Percentiles rank a stretch among this genome's conserved stretches.
Conservation (phyloP, 2,329 filamentous ascomycete genomes). For the Helotiales sp. region DNA sequence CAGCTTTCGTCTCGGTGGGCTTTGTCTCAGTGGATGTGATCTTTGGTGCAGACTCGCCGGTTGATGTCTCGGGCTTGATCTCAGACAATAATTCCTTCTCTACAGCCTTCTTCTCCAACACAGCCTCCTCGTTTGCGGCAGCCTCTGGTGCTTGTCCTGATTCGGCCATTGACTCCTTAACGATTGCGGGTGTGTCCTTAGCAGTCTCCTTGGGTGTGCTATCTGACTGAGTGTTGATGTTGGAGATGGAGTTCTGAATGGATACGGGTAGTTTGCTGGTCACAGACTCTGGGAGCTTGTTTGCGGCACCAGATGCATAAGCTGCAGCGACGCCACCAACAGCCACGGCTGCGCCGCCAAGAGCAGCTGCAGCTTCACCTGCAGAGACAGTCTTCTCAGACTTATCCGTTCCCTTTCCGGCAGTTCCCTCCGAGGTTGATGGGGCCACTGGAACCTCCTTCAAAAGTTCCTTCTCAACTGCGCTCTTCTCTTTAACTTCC, state of each 20-base stretch:
- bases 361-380: conserved; percentile 49
- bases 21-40: conserved; percentile 19
- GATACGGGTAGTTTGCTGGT: conserved; percentile 58
- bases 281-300: conserved; percentile 58
- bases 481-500: conserved; percentile 73
- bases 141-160: conserved; percentile 72
- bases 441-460: conserved; percentile 66
- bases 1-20: conserved; percentile 41
- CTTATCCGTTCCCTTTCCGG: conserved; percentile 58
- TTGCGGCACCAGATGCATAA: conserved; percentile 43
- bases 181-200: conserved; percentile 58
- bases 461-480: conserved; percentile 73
- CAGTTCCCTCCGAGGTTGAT: conserved; percentile 60
- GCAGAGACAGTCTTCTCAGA: conserved; percentile 52
- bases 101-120: conserved; percentile 75
- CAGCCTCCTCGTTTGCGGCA: conserved; percentile 68
- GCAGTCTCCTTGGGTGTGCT: conserved; percentile 48
- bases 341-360: conserved; percentile 49
- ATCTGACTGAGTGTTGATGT: conserved; percentile 51
- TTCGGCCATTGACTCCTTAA: conserved; percentile 61
- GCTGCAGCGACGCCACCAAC: conserved; percentile 51
- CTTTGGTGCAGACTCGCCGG: conserved; percentile 41
- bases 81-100: conserved; percentile 76
- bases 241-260: conserved; percentile 57
- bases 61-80: conserved; percentile 51